Percentiles rank a stretch among this genome's conserved stretches.
Evolutionary conservation across 148 eudicot species (phyloP).

Genomic region (Chenopodium suecicum): DNA sequence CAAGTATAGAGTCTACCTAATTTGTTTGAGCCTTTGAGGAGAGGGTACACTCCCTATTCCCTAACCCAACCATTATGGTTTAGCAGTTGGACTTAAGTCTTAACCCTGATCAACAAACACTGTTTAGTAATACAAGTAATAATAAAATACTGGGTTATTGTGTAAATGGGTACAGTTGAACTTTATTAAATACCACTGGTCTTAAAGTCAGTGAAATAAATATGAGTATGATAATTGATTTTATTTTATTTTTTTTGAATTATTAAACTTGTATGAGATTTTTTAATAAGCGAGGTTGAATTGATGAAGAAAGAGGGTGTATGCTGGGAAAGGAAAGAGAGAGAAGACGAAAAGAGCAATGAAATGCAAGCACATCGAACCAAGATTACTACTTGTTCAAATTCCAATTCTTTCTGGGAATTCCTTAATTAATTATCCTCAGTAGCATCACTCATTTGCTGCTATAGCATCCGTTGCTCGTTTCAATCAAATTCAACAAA

Average conservation of each 20-base stretch:
- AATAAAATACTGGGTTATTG: no score
- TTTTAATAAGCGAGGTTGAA: background rate
- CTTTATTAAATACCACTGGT: background rate
- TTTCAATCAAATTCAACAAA: no score
- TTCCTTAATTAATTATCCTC: slow-evolving; percentile 15
- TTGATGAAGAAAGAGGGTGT: slow-evolving; percentile 8
- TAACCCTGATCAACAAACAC: no score
- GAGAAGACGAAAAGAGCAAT: slow-evolving; percentile 7
- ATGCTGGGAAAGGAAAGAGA: background rate
- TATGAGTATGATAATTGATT: background rate
- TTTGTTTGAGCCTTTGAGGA: no score
- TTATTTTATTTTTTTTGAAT: background rate
- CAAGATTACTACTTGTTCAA: background rate
- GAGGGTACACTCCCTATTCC: no score
- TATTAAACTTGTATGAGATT: no score
- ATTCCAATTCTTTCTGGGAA: slow-evolving; percentile 6
- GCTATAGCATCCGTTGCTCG: background rate
- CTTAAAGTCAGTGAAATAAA: slow-evolving; percentile 10
- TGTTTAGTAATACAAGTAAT: no score
- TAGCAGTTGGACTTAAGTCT: no score
- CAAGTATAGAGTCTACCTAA: no score
- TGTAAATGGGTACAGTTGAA: slow-evolving; percentile 5
- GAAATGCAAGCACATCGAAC: slow-evolving; percentile 27
- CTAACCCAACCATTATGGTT: no score
- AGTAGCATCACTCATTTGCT: background rate